Base-by-base conservation (phyloP, 1,139 yeast species). In the Debaryomycetaceae sp. region DNA sequence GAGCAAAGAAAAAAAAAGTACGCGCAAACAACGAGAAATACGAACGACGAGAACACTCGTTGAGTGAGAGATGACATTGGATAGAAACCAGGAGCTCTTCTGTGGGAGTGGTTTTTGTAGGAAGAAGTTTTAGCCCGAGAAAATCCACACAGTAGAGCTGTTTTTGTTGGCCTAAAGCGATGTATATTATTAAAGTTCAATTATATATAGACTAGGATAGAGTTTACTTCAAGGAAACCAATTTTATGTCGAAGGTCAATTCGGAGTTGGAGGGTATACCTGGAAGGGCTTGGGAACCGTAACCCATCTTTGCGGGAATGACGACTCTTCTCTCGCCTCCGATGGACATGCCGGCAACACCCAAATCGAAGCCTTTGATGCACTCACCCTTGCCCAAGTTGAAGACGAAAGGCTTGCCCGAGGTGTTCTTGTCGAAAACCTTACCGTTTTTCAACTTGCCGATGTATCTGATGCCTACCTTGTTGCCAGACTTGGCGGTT, bases 281-380 rank as follows among this genome's bases (percentile, higher is more conserved):
- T 59, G 99, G 98, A 55, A 93, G 78, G 52, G 87, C 81, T 76
- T 88, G 87, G 62, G 87, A 86, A 53, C 99, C 99, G 72, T 93
- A 93, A 47, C 97, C 99, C 84, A 88, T 87, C 63, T 93, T 81
- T 47, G 99, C 84, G 57, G 99, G 99, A 57, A 95, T 88, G 52
- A 89, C 79, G 54, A 95, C 90, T 76, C 99, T 85, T 80, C 99
- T 90, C 79, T 95, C 99, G 63, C 99, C 99, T 59, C 97, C 97
- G 64, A 89, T 96, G 50, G 96, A 83, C 98, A 95, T 91, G 66
- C 99, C 99, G 47, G 91, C 89, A 59, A 93, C 95, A 77, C 99
- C 99, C 60, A 91, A 79, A 66, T 93, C 99, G 86, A 96, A 93
- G 53, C 98, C 99, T 71, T 88, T 89, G 76, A 95, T 95, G 62